phyloP scores from a whole-genome alignment of 495 filamentous ascomycete species.

The Daldinia bambusicola region DNA sequence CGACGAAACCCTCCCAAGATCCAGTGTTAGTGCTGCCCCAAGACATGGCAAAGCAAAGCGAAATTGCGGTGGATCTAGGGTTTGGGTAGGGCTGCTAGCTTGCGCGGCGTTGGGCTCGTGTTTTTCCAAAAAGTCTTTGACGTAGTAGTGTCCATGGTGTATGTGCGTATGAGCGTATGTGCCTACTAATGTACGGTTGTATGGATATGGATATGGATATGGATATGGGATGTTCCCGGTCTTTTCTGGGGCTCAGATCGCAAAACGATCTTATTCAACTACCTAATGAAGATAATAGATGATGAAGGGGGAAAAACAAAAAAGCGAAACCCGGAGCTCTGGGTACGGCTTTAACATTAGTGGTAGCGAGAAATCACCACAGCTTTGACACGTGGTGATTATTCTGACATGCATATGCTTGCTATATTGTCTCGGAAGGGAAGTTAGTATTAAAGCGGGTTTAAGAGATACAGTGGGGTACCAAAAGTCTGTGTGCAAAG shows the following conservation, averaged over 20 bases:
- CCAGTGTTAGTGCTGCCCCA: slow-evolving; percentile 22
- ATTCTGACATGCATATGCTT: neutral
- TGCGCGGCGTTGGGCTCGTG: slow-evolving; percentile 19
- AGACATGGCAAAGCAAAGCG: slow-evolving; percentile 28
- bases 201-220: neutral
- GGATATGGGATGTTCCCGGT: no score
- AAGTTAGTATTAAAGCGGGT: neutral
- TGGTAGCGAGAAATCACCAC: neutral
- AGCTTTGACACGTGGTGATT: no score
- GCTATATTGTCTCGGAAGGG: slow-evolving; percentile 20
- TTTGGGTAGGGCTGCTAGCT: slow-evolving; percentile 19
- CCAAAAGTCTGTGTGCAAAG: no score
- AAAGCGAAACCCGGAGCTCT: slow-evolving; percentile 4
- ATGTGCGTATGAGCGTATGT: neutral
- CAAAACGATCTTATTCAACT: slow-evolving; percentile 6
- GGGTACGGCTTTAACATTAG: neutral
- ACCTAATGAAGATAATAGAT: no score
- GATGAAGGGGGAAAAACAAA: neutral
- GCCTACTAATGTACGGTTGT: neutral
- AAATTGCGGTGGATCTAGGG: slow-evolving; percentile 34
- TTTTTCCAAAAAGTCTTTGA: slow-evolving; percentile 8
- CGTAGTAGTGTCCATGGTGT: neutral
- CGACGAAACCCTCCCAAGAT: slow-evolving; percentile 2
- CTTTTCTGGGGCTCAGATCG: slow-evolving; percentile 14
- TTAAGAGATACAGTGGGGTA: slow-evolving; percentile 4